phyloP scores from a whole-genome alignment of 2,329 filamentous ascomycete species.

The Scopulariopsis brevicaulis region DNA sequence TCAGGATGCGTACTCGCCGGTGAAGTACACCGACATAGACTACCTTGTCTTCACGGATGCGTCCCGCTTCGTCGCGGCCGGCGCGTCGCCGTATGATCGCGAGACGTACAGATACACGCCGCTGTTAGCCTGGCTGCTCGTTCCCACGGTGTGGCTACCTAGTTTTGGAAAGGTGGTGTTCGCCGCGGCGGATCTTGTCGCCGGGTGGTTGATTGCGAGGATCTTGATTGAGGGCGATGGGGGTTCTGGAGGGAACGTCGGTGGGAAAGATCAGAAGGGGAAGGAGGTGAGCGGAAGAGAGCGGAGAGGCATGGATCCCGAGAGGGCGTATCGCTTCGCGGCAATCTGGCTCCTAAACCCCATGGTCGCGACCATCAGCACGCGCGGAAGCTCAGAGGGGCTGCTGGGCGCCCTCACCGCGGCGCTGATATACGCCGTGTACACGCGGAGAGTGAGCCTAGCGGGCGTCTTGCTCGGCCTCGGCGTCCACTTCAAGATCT shows the following conservation, averaged over 20 bases:
- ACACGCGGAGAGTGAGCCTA: slow-evolving; percentile 47
- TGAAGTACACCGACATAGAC: slow-evolving; percentile 99
- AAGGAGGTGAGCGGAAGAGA: slow-evolving; percentile 7
- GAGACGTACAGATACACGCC: slow-evolving; percentile 98
- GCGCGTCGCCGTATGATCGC: slow-evolving; percentile 67
- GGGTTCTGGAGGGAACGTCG: neutral
- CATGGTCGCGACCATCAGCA: slow-evolving; percentile 97
- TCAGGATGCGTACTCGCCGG: slow-evolving; percentile 81
- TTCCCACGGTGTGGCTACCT: slow-evolving; percentile 67
- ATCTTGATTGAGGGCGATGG: slow-evolving; percentile 16
- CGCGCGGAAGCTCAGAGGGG: slow-evolving; percentile 86
- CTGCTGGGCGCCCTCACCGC: slow-evolving; percentile 77
- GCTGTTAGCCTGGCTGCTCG: slow-evolving; percentile 78
- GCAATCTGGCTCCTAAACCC: slow-evolving; percentile 92
- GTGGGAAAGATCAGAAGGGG: neutral
- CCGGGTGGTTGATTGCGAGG: slow-evolving; percentile 38
- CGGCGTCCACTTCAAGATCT: slow-evolving; percentile 95
- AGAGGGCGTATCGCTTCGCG: slow-evolving; percentile 61
- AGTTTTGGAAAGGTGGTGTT: slow-evolving; percentile 84
- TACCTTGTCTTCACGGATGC: slow-evolving; percentile 98
- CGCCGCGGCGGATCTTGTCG: slow-evolving; percentile 69
- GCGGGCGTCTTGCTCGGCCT: slow-evolving; percentile 71
- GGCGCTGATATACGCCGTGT: slow-evolving; percentile 71
- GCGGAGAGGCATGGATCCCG: slow-evolving; percentile 29
- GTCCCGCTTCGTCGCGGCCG: slow-evolving; percentile 56